Conservation (phyloP, 2,329 filamentous ascomycete genomes). For the Xylaria sp. region DNA sequence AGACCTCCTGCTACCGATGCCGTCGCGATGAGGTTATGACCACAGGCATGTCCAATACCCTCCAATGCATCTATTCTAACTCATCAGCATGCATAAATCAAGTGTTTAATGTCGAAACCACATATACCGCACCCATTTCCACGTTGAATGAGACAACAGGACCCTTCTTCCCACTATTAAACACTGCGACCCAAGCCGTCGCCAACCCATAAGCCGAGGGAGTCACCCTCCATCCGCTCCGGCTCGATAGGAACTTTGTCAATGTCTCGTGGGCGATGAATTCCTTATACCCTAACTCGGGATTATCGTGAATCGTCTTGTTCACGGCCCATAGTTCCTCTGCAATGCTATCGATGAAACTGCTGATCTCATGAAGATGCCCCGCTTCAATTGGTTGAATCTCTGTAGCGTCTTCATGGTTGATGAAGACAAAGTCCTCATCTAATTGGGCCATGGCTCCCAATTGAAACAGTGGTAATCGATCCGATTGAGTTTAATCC, state of each 20-base stretch:
- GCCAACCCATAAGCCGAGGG: conserved; percentile 61
- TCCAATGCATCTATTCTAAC: conserved; percentile 58
- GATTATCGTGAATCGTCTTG: conserved; percentile 62
- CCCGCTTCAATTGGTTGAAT: conserved; percentile 31
- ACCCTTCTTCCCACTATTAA: conserved; percentile 57
- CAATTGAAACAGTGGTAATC: neutral
- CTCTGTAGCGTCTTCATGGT: conserved; percentile 40
- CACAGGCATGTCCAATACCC: conserved; percentile 63
- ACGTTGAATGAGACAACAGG: conserved; percentile 60
- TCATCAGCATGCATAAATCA: conserved; percentile 28
- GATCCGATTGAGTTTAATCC: neutral
- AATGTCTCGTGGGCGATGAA: conserved; percentile 61
- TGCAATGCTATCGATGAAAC: conserved; percentile 53
- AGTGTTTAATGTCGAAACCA: neutral
- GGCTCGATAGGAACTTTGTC: conserved; percentile 57
- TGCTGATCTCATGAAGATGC: conserved; percentile 51
- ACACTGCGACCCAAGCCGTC: conserved; percentile 64
- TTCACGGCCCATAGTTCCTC: conserved; percentile 57
- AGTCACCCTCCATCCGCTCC: conserved; percentile 61
- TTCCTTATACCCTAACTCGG: conserved; percentile 60
- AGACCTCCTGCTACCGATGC: conserved; percentile 59
- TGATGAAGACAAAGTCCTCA: conserved; percentile 46
- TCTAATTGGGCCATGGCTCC: conserved; percentile 39
- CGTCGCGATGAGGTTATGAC: conserved; percentile 65
- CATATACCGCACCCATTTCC: conserved; percentile 54